Evolutionary conservation across 2,329 filamentous ascomycete species (phyloP), one percentile per base, ranked within the genome.

Genomic region (Pseudogymnoascus sp.): DNA sequence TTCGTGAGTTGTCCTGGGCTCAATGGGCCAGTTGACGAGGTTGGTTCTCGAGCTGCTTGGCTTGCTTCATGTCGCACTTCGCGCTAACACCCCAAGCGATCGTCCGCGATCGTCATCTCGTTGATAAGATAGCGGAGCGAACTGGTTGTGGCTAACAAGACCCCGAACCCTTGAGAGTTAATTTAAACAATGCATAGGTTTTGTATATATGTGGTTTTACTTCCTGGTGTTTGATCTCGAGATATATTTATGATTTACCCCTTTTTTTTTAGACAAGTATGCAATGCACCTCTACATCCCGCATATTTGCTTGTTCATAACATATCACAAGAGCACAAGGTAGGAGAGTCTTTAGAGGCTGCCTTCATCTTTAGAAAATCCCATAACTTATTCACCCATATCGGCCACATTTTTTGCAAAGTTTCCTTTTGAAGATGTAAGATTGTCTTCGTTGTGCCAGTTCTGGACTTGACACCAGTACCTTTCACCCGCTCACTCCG

Each of bases 91-190:
- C 17, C 50, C 50, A 56, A 56, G 50, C 50, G 50, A 56, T 56
- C 50, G 50, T 56, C 29, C n/a, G 50, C 50, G 50, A 56, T 56
- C 50, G 50, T 56, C 50, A 56, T 56, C 50, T 33, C 50, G 29
- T 33, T 33, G 50, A 56, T 56, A 56, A 56, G 50, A 56, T 56
- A 56, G 17, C 50, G 29, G 50, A 56, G 17, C 50, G 50, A 53
- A 21, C 50, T 56, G 50, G 23, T 26, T 26, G 23, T 26, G 5
- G 50, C n/a, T 15, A 21, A 56, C 4, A 56, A 21, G 50, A 56
- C 29, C 50, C 29, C 50, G 29, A 56, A 56, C n/a, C 50, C 50
- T 35, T 33, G 29, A 56, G 35, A 35, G 50, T 35, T 21, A 56
- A 33, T 56, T 11, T 13, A 4, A 17, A 11, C 46, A 31, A 53